These are phyloP conservation scores for Climacium dendroides DNA, from an alignment of 225 moss, liverwort and hornwort species.

Conservation along the genomic window DNA sequence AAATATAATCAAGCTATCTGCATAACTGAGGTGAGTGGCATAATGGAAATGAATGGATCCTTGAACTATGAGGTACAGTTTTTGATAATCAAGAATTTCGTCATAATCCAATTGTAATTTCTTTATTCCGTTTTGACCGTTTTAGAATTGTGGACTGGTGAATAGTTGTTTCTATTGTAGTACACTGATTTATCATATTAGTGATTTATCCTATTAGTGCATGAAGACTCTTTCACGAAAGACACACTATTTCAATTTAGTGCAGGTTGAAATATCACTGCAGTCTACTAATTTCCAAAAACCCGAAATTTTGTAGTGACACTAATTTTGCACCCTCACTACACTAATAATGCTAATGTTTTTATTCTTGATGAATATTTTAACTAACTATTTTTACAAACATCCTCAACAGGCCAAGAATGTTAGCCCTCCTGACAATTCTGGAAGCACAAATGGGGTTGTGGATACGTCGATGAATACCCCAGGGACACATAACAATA, in stretches of 20 bases:
- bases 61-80: neutral
- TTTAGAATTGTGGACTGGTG: neutral
- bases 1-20: neutral
- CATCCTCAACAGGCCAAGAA: constrained; percentile 9
- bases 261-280: neutral
- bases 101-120: neutral
- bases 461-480: constrained; percentile 1
- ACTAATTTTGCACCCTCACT: no score
- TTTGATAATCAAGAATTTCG: neutral
- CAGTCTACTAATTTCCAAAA: neutral
- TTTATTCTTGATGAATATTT: neutral
- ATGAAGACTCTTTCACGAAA: no score
- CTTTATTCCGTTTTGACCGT: neutral
- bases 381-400: neutral
- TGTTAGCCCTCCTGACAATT: constrained; percentile 4
- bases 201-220: neutral
- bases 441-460: constrained; percentile 10
- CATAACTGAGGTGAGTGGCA: neutral
- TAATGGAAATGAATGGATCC: neutral
- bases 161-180: neutral
- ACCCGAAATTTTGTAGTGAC: no score
- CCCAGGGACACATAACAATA: neutral
- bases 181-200: neutral
- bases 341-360: neutral
- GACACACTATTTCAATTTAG: neutral